Conservation (phyloP, 306 rosid genomes). For the Cyamopsis tetragonoloba region DNA sequence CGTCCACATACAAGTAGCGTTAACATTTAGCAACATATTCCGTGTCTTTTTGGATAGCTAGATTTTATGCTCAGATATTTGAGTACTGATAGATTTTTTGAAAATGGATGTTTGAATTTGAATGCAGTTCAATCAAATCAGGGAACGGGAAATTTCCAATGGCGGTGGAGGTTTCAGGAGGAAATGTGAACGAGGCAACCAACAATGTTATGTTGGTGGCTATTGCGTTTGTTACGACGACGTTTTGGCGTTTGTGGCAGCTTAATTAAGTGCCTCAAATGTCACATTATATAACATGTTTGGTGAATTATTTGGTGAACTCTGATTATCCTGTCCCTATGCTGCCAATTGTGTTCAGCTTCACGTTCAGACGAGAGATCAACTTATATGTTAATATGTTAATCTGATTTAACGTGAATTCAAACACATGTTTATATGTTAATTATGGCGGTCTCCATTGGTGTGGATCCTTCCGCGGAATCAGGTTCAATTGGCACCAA, state of each 20-base stretch:
- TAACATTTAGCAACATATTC: neutral
- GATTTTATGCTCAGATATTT: neutral
- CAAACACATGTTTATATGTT: too few relatives aligned
- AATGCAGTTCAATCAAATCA: constrained; percentile 67
- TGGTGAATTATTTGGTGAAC: constrained; percentile 15
- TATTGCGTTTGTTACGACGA: constrained; percentile 17
- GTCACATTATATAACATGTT: neutral
- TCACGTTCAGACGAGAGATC: too few relatives aligned
- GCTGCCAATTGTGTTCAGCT: too few relatives aligned
- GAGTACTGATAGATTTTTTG: neutral
- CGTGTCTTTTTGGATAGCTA: neutral
- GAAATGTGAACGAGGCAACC: neutral
- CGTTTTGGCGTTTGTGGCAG: constrained; percentile 27
- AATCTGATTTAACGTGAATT: too few relatives aligned
- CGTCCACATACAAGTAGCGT: neutral
- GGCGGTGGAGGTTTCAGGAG: constrained; percentile 33
- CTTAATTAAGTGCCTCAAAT: neutral
- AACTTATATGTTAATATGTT: too few relatives aligned
- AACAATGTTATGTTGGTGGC: neutral
- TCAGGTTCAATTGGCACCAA: neutral
- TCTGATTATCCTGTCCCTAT: too few relatives aligned
- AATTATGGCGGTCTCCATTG: neutral
- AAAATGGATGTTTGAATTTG: constrained; percentile 5
- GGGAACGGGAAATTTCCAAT: constrained; percentile 47
- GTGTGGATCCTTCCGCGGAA: too few relatives aligned